Conservation (phyloP, 129 eudicot genomes). For the Centrapalus pauciflorus region DNA sequence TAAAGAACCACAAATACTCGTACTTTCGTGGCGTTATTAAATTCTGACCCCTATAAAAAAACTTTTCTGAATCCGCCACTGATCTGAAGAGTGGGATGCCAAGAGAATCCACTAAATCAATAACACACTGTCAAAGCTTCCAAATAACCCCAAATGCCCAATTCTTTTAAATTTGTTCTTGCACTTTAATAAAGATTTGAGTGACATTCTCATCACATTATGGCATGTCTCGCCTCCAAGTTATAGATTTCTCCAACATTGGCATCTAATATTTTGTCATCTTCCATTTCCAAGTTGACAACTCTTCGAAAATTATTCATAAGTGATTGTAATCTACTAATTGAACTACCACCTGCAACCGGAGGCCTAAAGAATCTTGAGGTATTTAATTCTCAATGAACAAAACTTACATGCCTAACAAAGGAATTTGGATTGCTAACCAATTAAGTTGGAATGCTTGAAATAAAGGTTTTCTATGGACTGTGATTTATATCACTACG, state of each 20-base stretch:
- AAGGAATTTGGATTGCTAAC: slow-evolving; percentile 1
- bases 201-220: slow-evolving; percentile 15
- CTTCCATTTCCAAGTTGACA: slow-evolving; percentile 20
- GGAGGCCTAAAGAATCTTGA: slow-evolving; percentile 17
- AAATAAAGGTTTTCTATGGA: slow-evolving; percentile 18
- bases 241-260: slow-evolving; percentile 29
- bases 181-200: slow-evolving; percentile 12
- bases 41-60: too few species aligned
- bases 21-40: too few species aligned
- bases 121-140: slow-evolving; percentile 14
- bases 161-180: slow-evolving; percentile 12
- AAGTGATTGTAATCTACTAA: slow-evolving; percentile 17
- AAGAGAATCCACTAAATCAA: slow-evolving; percentile 3
- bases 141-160: slow-evolving; percentile 8
- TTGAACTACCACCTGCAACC: slow-evolving; percentile 27
- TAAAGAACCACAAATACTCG: too few species aligned
- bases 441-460: slow-evolving; percentile 24
- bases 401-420: slow-evolving; percentile 19
- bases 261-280: slow-evolving; percentile 18
- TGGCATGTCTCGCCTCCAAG: slow-evolving; percentile 21
- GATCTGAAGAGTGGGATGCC: slow-evolving; percentile 15
- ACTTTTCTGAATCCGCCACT: too few species aligned
- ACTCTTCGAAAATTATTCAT: slow-evolving; percentile 12
- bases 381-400: slow-evolving; percentile 21
- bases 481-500: not conserved